These are phyloP conservation scores for Annona squamosa DNA, from an alignment of 164 flowering plant species.

Conservation along the genomic window DNA sequence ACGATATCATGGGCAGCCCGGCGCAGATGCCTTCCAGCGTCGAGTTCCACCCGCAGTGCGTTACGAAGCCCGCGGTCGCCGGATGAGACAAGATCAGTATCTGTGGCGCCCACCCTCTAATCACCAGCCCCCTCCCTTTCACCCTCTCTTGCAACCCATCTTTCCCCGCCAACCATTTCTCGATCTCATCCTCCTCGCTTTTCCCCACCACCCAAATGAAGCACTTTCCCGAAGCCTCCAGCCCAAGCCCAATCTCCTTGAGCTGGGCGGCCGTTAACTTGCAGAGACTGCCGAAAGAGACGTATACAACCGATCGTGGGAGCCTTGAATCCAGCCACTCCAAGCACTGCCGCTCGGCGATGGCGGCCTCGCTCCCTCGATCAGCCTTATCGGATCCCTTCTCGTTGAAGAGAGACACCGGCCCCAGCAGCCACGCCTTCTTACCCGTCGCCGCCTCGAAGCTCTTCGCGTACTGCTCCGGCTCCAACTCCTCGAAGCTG, in stretches of 20 bases:
- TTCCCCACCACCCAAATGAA: slow-evolving; percentile 41
- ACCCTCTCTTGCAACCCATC: slow-evolving; percentile 41
- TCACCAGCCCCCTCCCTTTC: slow-evolving; percentile 39
- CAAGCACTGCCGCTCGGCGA: slow-evolving; percentile 25
- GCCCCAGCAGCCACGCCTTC: slow-evolving; percentile 47
- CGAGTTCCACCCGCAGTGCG: slow-evolving; percentile 70
- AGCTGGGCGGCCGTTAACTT: slow-evolving; percentile 20
- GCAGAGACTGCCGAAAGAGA: slow-evolving; percentile 42
- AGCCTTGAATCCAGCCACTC: slow-evolving; percentile 37
- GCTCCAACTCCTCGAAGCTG: slow-evolving; percentile 38
- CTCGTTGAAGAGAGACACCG: slow-evolving; percentile 35
- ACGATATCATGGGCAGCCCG: slow-evolving; percentile 55
- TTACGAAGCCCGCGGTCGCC: slow-evolving; percentile 44
- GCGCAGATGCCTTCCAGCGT: slow-evolving; percentile 39
- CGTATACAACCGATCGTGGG: slow-evolving; percentile 38
- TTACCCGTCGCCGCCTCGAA: slow-evolving; percentile 16
- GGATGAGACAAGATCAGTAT: slow-evolving; percentile 45
- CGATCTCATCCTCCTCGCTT: slow-evolving; percentile 21
- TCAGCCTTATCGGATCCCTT: slow-evolving; percentile 24
- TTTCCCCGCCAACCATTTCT: slow-evolving; percentile 27
- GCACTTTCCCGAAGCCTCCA: slow-evolving; percentile 39
- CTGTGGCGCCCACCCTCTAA: slow-evolving; percentile 70
- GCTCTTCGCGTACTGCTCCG: slow-evolving; percentile 18
- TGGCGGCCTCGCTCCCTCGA: slow-evolving; percentile 28
- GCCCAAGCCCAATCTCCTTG: slow-evolving; percentile 40